A percentile compares a stretch with the other conserved stretches of the same genome.
Evolutionary conservation across 768 basidiomycete species (phyloP).

Genomic region (Tulasnella sp.): DNA sequence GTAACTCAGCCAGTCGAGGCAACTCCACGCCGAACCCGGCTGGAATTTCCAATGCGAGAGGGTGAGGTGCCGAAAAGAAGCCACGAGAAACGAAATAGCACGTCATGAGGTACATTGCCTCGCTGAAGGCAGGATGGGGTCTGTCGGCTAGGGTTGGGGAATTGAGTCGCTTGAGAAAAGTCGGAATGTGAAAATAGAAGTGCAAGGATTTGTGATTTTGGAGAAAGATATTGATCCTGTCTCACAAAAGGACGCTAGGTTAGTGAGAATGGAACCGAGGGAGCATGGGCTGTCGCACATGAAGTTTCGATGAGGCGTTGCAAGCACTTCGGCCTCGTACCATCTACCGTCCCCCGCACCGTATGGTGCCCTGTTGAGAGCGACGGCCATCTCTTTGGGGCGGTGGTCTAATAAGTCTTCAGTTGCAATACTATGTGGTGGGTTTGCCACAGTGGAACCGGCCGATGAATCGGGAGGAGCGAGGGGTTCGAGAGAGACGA

Average conservation of each 20-base stretch:
- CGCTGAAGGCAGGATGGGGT: conserved; percentile 25
- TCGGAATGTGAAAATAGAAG: conserved; percentile 24
- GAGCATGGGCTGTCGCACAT: neutral
- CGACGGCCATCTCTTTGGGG: neutral
- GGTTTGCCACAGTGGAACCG: neutral
- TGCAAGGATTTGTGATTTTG: neutral
- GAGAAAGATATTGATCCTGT: conserved; percentile 20
- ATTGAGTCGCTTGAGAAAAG: conserved; percentile 4
- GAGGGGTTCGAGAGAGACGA: neutral
- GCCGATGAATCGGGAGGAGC: neutral
- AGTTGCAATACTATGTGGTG: neutral
- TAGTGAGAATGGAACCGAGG: neutral
- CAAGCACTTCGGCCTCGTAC: conserved; percentile 7
- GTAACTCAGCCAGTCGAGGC: neutral
- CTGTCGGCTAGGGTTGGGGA: neutral
- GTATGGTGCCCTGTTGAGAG: neutral
- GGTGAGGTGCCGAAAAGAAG: neutral
- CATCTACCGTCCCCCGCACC: neutral
- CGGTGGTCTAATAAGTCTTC: neutral
- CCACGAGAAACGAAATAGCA: conserved; percentile 26
- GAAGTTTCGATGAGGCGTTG: conserved; percentile 8
- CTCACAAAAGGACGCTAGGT: neutral
- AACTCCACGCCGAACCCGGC: neutral
- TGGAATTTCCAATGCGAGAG: neutral
- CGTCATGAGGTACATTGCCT: conserved; percentile 28